Percentiles rank a stretch among this genome's conserved stretches.
Evolutionary conservation across 208 protist species (phyloP).

Genomic region (Tritrichomonas foetus): DNA sequence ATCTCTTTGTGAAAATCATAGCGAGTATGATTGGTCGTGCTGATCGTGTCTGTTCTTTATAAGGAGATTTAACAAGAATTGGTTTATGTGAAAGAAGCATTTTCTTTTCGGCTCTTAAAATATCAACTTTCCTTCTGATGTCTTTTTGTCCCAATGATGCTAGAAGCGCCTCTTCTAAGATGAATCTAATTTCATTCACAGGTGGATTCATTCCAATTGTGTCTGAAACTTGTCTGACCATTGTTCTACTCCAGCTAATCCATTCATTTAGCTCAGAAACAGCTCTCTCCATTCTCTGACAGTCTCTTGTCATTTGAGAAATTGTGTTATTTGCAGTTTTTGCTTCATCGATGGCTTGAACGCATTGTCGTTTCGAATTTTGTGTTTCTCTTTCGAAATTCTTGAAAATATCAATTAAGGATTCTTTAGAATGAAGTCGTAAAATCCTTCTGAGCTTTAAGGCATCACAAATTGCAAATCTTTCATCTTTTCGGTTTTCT

Average conservation of each 20-base stretch:
- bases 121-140: neutral
- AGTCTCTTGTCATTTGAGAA: neutral
- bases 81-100: neutral
- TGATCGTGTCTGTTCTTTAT: neutral
- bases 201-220: neutral
- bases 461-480: too few species aligned
- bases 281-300: neutral
- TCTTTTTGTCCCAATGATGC: neutral
- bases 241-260: neutral
- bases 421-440: neutral
- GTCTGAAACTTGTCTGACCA: neutral
- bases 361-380: neutral
- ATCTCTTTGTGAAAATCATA: neutral
- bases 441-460: neutral
- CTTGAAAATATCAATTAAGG: neutral
- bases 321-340: neutral
- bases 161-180: neutral
- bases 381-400: neutral
- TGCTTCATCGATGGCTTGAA: neutral
- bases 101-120: neutral
- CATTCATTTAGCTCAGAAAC: neutral
- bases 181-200: neutral
- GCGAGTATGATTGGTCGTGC: neutral
- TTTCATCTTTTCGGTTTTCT: too few species aligned
- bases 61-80: neutral